Percentiles rank a stretch among this genome's conserved stretches.
Conservation (phyloP, 2,329 filamentous ascomycete genomes). For the Cercospora sojina region DNA sequence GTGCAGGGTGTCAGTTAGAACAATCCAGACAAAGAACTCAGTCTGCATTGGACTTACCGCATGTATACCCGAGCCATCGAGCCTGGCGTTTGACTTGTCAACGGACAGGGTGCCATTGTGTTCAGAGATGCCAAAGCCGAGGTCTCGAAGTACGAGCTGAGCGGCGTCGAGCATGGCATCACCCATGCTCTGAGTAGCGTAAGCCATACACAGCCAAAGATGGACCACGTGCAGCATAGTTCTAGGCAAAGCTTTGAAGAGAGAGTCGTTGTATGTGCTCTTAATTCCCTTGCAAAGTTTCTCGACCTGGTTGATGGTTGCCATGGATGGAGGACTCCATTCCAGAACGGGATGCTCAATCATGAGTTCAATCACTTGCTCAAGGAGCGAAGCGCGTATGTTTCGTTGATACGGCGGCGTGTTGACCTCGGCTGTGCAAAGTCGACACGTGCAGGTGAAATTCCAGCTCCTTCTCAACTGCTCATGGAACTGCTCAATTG, state of each 20-base stretch:
- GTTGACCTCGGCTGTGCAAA: constrained; percentile 37
- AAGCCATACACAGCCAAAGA: constrained; percentile 20
- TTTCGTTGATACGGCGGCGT: constrained; percentile 5
- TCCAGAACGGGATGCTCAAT: neutral
- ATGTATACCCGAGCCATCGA: constrained; percentile 12
- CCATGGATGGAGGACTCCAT: neutral
- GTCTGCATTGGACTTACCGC: constrained; percentile 9
- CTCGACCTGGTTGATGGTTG: constrained; percentile 13
- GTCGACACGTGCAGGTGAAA: constrained; percentile 45
- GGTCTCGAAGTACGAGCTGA: constrained; percentile 13
- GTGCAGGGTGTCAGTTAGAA: neutral
- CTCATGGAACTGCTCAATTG: constrained; percentile 36
- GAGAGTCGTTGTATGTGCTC: constrained; percentile 15
- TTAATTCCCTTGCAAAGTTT: constrained; percentile 13
- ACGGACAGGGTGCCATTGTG: constrained; percentile 1
- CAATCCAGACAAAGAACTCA: neutral
- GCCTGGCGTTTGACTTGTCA: constrained; percentile 7
- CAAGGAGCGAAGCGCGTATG: neutral
- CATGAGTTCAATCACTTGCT: neutral
- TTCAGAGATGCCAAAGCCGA: constrained; percentile 15
- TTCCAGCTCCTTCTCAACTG: constrained; percentile 40
- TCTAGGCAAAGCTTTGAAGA: constrained; percentile 19
- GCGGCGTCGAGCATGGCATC: constrained; percentile 5
- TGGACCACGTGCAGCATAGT: constrained; percentile 15
- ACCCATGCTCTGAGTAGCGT: constrained; percentile 2